Conservation (phyloP, 2,329 filamentous ascomycete genomes). For the Calonectria hongkongensis region DNA sequence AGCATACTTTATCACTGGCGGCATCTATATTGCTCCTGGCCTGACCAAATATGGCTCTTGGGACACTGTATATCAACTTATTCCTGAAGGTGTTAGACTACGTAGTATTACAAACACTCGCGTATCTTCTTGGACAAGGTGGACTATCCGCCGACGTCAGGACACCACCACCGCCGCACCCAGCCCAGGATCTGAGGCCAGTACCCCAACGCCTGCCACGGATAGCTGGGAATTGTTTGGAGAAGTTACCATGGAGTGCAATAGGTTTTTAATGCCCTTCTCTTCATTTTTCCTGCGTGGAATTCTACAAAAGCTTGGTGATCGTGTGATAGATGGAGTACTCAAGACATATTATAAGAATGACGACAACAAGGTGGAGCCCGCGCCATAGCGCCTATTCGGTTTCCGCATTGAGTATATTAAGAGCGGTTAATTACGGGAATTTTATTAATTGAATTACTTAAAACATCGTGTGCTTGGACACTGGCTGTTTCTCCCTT, state of each 20-base stretch:
- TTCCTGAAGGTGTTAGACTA: background rate
- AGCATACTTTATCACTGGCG: background rate
- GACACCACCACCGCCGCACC: background rate
- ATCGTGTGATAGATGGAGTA: conserved; percentile 2
- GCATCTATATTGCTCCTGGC: conserved; percentile 13
- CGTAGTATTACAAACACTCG: background rate
- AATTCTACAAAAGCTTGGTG: background rate
- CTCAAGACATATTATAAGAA: background rate
- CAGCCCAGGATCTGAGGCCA: background rate
- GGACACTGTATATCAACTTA: conserved; percentile 4
- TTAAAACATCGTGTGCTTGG: background rate
- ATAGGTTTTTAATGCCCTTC: conserved; percentile 24
- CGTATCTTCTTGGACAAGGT: conserved; percentile 12
- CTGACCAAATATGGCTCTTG: conserved; percentile 8
- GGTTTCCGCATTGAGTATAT: background rate
- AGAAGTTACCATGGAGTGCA: conserved; percentile 17
- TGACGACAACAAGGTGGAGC: background rate
- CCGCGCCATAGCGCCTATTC: background rate
- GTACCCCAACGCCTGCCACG: background rate
- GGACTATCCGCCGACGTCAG: conserved; percentile 16
- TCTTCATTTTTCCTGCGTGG: conserved; percentile 2
- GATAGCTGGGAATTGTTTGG: conserved; percentile 1
- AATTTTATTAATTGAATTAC: background rate
- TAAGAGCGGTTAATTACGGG: background rate
- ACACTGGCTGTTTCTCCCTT: background rate